Percentiles rank a stretch among this genome's conserved stretches.
Conservation (phyloP, 352 stramenopile genomes). For the Globisporangium solare region DNA sequence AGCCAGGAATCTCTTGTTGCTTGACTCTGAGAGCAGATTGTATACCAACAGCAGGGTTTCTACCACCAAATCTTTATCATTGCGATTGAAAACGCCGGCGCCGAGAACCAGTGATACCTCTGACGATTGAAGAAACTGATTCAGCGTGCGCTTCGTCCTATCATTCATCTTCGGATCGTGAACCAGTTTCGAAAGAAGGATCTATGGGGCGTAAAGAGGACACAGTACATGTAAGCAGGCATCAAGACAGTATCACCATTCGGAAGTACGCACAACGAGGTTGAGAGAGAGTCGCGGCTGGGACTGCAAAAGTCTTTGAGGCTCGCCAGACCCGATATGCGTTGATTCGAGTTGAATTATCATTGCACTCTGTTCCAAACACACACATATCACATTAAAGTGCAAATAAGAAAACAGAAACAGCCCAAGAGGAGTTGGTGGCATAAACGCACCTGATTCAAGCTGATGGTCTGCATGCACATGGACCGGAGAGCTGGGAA, state of each 20-base stretch:
- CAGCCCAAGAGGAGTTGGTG: not conserved
- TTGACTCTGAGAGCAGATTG: conserved; percentile 39
- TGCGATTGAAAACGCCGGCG: conserved; percentile 53
- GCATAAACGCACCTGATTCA: conserved; percentile 56
- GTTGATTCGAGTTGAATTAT: conserved; percentile 66
- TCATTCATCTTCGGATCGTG: conserved; percentile 47
- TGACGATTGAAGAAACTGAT: conserved; percentile 66
- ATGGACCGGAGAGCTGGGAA: conserved; percentile 39
- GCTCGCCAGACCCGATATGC: conserved; percentile 44
- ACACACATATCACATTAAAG: not conserved
- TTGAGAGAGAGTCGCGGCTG: conserved; percentile 68
- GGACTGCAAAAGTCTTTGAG: conserved; percentile 43
- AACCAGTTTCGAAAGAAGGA: conserved; percentile 49
- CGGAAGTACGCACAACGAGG: conserved; percentile 61
- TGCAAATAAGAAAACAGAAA: too few species aligned
- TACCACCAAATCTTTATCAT: conserved; percentile 62
- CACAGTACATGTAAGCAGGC: not conserved
- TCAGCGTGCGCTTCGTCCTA: conserved; percentile 61
- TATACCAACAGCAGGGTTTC: conserved; percentile 58
- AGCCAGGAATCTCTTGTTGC: conserved; percentile 59
- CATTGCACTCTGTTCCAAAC: conserved; percentile 38
- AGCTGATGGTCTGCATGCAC: conserved; percentile 53
- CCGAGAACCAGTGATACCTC: conserved; percentile 61
- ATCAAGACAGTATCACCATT: not conserved
- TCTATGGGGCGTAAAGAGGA: conserved; percentile 24